phyloP scores from a whole-genome alignment of 2,329 filamentous ascomycete genomes.

The Bipolaris sorokiniana region DNA sequence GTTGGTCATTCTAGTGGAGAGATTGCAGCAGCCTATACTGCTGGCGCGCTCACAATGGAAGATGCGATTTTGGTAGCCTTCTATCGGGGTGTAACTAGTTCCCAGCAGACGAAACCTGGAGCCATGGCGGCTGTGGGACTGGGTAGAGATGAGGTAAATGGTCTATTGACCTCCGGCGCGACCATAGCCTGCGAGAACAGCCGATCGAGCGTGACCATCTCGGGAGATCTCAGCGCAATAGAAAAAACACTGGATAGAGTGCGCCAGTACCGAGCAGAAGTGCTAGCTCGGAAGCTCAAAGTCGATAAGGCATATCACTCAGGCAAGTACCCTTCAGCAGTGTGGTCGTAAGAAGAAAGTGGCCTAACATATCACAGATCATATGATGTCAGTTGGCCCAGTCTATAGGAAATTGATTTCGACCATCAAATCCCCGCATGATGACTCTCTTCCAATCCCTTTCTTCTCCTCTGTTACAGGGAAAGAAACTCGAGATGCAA shows the following conservation, averaged over 20 bases:
- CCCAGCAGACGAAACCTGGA: neutral
- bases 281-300: neutral
- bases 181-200: neutral
- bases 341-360: too few relatives aligned
- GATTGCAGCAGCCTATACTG: conserved; percentile 32
- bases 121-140: neutral
- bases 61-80: neutral
- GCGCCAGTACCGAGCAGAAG: neutral
- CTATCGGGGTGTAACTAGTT: conserved; percentile 49
- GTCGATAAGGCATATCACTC: neutral
- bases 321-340: too few relatives aligned
- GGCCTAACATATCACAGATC: too few relatives aligned
- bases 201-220: neutral
- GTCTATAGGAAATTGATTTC: too few relatives aligned
- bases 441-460: neutral
- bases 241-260: neutral
- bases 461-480: neutral
- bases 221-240: neutral
- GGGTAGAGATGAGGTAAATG: neutral
- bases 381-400: too few relatives aligned
- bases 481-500: neutral
- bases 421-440: too few relatives aligned
- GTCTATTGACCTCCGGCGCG: neutral
- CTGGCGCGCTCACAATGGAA: conserved; percentile 5
- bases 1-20: conserved; percentile 33